Percentiles rank a stretch among this genome's conserved stretches.
These are phyloP conservation scores for Cladorrhinum sp. DNA, from an alignment of 2,329 filamentous ascomycete genomes.

Conservation along the genomic window DNA sequence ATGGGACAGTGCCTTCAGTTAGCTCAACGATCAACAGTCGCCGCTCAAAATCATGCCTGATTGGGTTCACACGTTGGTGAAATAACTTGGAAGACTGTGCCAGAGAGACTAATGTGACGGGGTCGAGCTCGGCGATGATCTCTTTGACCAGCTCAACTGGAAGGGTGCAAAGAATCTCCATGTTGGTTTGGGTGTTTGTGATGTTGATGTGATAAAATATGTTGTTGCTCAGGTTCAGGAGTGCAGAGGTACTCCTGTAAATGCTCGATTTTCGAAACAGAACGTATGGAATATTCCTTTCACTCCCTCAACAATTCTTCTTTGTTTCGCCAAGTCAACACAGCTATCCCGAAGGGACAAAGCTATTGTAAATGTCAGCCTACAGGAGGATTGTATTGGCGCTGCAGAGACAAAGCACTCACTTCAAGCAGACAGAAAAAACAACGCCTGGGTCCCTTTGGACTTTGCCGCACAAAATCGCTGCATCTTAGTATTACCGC, in stretches of 20 bases:
- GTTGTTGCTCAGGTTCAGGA: no score
- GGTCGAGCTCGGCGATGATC: conserved; percentile 18
- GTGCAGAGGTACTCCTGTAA: neutral
- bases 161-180: neutral
- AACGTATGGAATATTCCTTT: neutral
- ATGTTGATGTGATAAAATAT: no score
- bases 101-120: conserved; percentile 22
- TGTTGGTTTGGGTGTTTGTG: neutral
- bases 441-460: neutral
- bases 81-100: conserved; percentile 17
- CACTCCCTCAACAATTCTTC: neutral
- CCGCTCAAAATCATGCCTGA: conserved; percentile 17
- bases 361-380: neutral
- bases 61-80: conserved; percentile 17
- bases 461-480: neutral
- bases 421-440: neutral
- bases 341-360: no score
- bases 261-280: neutral
- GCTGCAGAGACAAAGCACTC: neutral
- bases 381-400: neutral
- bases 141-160: conserved; percentile 12
- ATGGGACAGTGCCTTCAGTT: conserved; percentile 21
- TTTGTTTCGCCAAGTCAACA: neutral
- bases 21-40: conserved; percentile 26
- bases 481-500: neutral